These are phyloP conservation scores for Mayamaea pseudoterrestris DNA, from an alignment of 108 stramenopile species.

Conservation along the genomic window DNA sequence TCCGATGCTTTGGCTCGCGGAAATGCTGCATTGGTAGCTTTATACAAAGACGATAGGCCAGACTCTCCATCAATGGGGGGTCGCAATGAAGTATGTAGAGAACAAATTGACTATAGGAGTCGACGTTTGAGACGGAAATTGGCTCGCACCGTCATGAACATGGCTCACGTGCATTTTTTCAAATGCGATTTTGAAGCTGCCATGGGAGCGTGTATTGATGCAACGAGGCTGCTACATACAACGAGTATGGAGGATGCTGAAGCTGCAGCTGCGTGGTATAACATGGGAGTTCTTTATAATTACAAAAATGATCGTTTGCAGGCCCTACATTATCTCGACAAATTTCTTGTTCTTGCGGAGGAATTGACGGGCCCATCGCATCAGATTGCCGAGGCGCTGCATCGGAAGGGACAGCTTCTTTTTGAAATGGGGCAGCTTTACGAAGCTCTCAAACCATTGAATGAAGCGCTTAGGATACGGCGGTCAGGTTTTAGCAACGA, in stretches of 20 bases:
- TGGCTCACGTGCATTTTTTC: slow-evolving; percentile 12
- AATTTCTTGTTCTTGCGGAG: slow-evolving; percentile 2
- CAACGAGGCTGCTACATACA: slow-evolving; percentile 3
- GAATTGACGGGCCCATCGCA: neutral
- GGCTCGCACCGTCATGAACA: slow-evolving; percentile 6
- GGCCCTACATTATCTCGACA: slow-evolving; percentile 6
- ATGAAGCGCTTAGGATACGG: slow-evolving; percentile 9
- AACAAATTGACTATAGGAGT: neutral
- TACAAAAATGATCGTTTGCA: slow-evolving; percentile 4
- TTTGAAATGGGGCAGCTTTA: slow-evolving; percentile 24
- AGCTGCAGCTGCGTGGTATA: slow-evolving; percentile 11
- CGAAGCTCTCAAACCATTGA: slow-evolving; percentile 40
- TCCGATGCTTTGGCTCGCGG: slow-evolving; percentile 6
- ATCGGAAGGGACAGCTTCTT: slow-evolving; percentile 4
- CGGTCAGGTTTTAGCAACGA: neutral
- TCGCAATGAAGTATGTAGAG: neutral
- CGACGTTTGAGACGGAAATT: slow-evolving; percentile 5
- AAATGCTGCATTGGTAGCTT: slow-evolving; percentile 2
- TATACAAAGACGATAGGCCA: slow-evolving; percentile 1
- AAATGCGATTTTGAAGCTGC: slow-evolving; percentile 8
- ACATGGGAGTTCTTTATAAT: slow-evolving; percentile 1
- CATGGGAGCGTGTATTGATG: slow-evolving; percentile 3
- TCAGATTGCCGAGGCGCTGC: slow-evolving; percentile 5
- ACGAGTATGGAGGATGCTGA: slow-evolving; percentile 3
- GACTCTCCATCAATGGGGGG: neutral